These are phyloP conservation scores for Croton setiger DNA, from an alignment of 441 rosid species.

Conservation along the genomic window DNA sequence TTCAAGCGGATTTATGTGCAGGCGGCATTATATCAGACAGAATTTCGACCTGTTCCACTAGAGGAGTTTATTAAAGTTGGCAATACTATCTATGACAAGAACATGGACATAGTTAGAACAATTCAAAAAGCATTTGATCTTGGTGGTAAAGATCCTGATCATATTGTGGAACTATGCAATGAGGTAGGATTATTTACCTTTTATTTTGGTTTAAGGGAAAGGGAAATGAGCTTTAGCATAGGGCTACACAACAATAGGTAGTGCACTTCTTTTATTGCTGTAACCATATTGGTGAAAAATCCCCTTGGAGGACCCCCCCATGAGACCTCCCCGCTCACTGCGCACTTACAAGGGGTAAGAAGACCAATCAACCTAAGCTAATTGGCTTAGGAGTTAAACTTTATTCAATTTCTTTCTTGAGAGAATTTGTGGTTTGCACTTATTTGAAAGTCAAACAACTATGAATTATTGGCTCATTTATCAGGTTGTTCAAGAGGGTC, in stretches of 20 bases:
- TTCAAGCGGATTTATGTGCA: slow-evolving; percentile 31
- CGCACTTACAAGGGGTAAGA: background rate
- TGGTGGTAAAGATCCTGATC: slow-evolving; percentile 98
- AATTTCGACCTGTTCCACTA: slow-evolving; percentile 95
- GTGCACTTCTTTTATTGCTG: background rate
- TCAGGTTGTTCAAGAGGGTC: slow-evolving; percentile 96
- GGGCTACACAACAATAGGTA: background rate
- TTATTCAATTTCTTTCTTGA: slow-evolving; percentile 13
- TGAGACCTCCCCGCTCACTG: background rate
- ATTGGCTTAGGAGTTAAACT: slow-evolving; percentile 19
- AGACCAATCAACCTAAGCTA: background rate
- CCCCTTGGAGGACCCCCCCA: background rate
- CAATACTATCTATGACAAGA: slow-evolving; percentile 75
- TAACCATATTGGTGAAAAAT: background rate
- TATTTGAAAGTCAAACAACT: slow-evolving; percentile 24
- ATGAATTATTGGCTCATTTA: slow-evolving; percentile 15
- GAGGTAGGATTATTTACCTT: slow-evolving; percentile 51
- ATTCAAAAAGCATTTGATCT: slow-evolving; percentile 62
- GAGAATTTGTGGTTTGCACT: background rate
- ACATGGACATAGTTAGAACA: slow-evolving; percentile 79
- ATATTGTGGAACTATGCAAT: slow-evolving; percentile 84
- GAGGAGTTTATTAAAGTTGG: slow-evolving; percentile 94
- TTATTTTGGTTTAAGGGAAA: background rate
- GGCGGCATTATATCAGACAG: slow-evolving; percentile 95
- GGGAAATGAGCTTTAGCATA: background rate